Base-by-base conservation (phyloP, 331 rosid species). In the Quercus tomentella region DNA sequence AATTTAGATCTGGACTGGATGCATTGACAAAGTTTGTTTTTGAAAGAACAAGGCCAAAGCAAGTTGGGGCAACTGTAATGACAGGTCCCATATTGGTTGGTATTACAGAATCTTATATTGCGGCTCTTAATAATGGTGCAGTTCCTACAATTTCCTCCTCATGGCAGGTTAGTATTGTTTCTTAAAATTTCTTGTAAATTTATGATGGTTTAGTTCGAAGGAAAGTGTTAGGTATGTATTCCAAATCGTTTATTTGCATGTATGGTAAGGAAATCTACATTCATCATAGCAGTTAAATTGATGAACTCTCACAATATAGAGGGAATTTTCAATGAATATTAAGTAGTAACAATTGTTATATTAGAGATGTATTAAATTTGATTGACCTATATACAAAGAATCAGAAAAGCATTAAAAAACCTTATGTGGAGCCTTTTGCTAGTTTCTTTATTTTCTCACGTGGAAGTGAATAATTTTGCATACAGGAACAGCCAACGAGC, bases 71-170 rank as follows among this genome's bases (percentile, higher is more conserved):
- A 75, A 94, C 97, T 62, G 79, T 88, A 82, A 88, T 94, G 97
- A 92, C 97, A 3, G 98, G 98, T 28, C 97, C 98, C 45, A 73
- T 94, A 73, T 82, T 94, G 81, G 83, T 94, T 71, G 98, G 98
- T 28, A 88, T 94, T 54, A 89, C 90, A 0, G 83, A 92, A 79
- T 88, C 98, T 54, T 94, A 94, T 91, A 87, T 94, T 61, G 89
- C 91, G 77, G 98, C 97, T 23, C 89, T 92, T 55, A 92, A 94
- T 80, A 87, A 91, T 74, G 98, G 97, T 82, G 98, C 98, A 1
- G 98, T 94, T 82, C 98, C 98, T 66, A 84, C 93, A 49, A 92
- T 94, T 82, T 85, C 94, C 77, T 94, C 97, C 73, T 92, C 98
- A 52, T 94, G 98, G 98, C 97, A 94, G 98, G 98, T 91, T 75